Conservation (phyloP, 2,329 filamentous ascomycete species). For the Colletotrichum theobromicola region DNA sequence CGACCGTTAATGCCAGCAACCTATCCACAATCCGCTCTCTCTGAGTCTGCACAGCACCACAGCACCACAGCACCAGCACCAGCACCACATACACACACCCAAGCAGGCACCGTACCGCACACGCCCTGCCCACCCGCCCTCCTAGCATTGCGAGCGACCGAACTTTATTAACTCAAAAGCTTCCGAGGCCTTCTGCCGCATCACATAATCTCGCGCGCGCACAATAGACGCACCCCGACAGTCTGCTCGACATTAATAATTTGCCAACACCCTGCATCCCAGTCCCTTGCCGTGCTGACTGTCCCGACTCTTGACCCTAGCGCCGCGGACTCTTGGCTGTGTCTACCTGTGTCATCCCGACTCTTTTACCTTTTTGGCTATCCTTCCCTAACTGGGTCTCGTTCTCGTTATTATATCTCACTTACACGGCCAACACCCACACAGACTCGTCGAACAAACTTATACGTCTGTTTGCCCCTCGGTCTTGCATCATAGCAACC, state of each 20-base stretch:
- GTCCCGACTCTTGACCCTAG: conserved; percentile 7
- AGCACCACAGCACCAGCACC: background rate
- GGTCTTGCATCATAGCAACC: background rate
- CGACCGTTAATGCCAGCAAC: conserved; percentile 31
- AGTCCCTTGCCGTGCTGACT: conserved; percentile 16
- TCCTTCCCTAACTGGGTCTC: conserved; percentile 8
- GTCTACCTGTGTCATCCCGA: conserved; percentile 22
- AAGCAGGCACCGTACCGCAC: background rate
- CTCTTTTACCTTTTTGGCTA: conserved; percentile 6
- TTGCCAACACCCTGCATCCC: conserved; percentile 15
- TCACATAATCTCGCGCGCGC: conserved; percentile 20
- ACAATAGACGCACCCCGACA: conserved; percentile 21
- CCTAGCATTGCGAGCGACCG: conserved; percentile 17
- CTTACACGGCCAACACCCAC: conserved; percentile 13
- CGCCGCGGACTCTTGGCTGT: conserved; percentile 18
- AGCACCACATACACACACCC: conserved; percentile 7
- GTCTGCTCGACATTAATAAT: conserved; percentile 21
- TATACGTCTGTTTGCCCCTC: conserved; percentile 13
- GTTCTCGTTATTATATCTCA: conserved; percentile 19
- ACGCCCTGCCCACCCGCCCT: background rate
- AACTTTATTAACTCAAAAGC: conserved; percentile 21
- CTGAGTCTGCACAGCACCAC: background rate
- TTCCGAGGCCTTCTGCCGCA: conserved; percentile 10
- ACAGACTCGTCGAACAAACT: background rate
- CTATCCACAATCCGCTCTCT: background rate